Evolutionary conservation across 768 basidiomycete species (phyloP).

Genomic region (Multifurca ochricompacta): DNA sequence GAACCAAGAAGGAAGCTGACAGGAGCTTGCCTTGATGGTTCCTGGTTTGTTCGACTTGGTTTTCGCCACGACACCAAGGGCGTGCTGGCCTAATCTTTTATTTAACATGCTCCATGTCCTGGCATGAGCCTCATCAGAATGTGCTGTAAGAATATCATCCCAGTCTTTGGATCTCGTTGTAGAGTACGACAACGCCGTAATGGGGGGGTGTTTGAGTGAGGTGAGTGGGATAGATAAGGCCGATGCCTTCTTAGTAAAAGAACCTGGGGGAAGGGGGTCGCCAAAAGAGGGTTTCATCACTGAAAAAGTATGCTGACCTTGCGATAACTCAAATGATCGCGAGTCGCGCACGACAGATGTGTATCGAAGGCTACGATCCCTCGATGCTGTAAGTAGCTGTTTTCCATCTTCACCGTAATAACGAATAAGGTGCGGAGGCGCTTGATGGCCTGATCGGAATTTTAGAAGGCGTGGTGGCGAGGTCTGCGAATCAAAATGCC

Average conservation of each 20-base stretch:
- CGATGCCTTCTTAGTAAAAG: slow-evolving; percentile 74
- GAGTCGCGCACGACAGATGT: slow-evolving; percentile 94
- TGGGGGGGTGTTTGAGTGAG: slow-evolving; percentile 76
- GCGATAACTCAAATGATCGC: slow-evolving; percentile 87
- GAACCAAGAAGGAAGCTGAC: neutral
- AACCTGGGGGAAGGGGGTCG: slow-evolving; percentile 43
- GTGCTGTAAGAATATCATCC: slow-evolving; percentile 94
- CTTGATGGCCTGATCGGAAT: slow-evolving; percentile 85
- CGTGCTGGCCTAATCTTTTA: slow-evolving; percentile 74
- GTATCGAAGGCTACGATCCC: slow-evolving; percentile 82
- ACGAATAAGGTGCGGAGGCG: slow-evolving; percentile 84
- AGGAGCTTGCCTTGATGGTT: slow-evolving; percentile 56
- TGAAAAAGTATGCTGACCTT: slow-evolving; percentile 45
- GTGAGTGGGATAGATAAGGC: slow-evolving; percentile 69
- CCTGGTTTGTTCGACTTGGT: slow-evolving; percentile 47
- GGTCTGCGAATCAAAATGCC: slow-evolving; percentile 91
- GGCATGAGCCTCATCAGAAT: slow-evolving; percentile 73
- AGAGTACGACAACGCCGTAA: slow-evolving; percentile 73
- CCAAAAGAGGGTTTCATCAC: neutral
- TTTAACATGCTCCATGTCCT: slow-evolving; percentile 84
- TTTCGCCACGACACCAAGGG: slow-evolving; percentile 50
- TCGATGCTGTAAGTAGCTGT: slow-evolving; percentile 79
- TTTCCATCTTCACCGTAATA: slow-evolving; percentile 99
- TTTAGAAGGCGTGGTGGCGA: slow-evolving; percentile 82
- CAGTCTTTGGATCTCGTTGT: slow-evolving; percentile 84